phyloP scores from a whole-genome alignment of 495 filamentous ascomycete genomes.

The Tirmania nivea region DNA sequence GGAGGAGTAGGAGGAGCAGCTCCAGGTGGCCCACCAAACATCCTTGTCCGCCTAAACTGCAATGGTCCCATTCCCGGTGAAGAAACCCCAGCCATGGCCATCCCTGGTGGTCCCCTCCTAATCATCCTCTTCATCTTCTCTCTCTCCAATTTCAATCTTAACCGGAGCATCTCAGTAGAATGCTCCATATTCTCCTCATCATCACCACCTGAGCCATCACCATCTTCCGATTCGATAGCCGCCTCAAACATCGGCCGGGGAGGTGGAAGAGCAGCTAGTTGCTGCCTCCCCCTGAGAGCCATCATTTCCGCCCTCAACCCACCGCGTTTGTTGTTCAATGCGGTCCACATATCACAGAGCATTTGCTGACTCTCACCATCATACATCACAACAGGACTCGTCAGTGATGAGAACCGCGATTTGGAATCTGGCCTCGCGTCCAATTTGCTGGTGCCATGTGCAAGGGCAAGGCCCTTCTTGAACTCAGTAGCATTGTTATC shows the following conservation, averaged over 20 bases:
- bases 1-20: not conserved
- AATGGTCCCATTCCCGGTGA: not conserved
- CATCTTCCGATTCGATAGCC: not conserved
- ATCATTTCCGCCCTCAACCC: slow-evolving; percentile 19
- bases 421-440: slow-evolving; percentile 13
- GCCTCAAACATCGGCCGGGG: no score
- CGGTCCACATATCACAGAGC: slow-evolving; percentile 17
- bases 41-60: not conserved
- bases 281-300: slow-evolving; percentile 8
- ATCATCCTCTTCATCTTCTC: slow-evolving; percentile 9
- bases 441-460: slow-evolving; percentile 10
- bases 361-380: slow-evolving; percentile 16
- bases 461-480: not conserved
- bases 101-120: not conserved
- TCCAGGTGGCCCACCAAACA: not conserved
- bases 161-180: not conserved
- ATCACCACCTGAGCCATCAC: slow-evolving; percentile 1
- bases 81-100: not conserved
- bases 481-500: not conserved
- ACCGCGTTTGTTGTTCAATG: slow-evolving; percentile 17
- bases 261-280: no score
- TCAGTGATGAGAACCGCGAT: slow-evolving; percentile 16
- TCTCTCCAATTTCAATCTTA: slow-evolving; percentile 7
- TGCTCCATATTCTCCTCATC: not conserved
- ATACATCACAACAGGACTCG: slow-evolving; percentile 14